These are phyloP conservation scores for Fraxinus platypoda DNA, from an alignment of 305 asterid genomes.

Conservation along the genomic window DNA sequence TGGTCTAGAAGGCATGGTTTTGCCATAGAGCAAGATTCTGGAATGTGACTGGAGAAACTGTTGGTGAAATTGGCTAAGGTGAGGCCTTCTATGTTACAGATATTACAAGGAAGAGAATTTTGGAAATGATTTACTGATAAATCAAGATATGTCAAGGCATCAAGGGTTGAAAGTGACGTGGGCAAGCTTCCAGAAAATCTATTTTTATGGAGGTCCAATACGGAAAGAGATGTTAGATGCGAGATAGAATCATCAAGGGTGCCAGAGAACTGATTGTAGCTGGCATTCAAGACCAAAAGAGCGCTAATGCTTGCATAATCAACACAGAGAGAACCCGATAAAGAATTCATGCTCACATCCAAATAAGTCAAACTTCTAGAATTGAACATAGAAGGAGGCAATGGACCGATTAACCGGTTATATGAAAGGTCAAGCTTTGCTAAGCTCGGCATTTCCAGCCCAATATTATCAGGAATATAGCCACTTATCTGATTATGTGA, in stretches of 20 bases:
- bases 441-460: conserved; percentile 35
- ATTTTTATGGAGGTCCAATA: conserved; percentile 68
- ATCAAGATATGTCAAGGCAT: conserved; percentile 68
- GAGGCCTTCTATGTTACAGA: conserved; percentile 61
- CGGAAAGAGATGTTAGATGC: conserved; percentile 52
- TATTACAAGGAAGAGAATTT: conserved; percentile 54
- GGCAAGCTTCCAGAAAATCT: conserved; percentile 52
- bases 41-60: conserved; percentile 41
- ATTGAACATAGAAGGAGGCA: conserved; percentile 57
- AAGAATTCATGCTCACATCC: conserved; percentile 62
- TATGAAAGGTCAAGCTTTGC: conserved; percentile 61
- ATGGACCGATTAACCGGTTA: conserved; percentile 49
- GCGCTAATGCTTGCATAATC: conserved; percentile 29
- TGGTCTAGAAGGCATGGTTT: conserved; percentile 33
- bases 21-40: conserved; percentile 41
- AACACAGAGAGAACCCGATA: conserved; percentile 46
- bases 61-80: conserved; percentile 59
- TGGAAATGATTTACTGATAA: conserved; percentile 58
- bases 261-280: conserved; percentile 57
- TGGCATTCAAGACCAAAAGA: conserved; percentile 61
- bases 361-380: conserved; percentile 51
- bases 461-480: conserved; percentile 42
- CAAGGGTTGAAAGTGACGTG: conserved; percentile 50
- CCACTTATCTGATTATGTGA: conserved; percentile 62
- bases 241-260: conserved; percentile 46